These are phyloP conservation scores for Fusarium cyanostomum DNA, from an alignment of 2,329 filamentous ascomycete genomes.

Conservation along the genomic window DNA sequence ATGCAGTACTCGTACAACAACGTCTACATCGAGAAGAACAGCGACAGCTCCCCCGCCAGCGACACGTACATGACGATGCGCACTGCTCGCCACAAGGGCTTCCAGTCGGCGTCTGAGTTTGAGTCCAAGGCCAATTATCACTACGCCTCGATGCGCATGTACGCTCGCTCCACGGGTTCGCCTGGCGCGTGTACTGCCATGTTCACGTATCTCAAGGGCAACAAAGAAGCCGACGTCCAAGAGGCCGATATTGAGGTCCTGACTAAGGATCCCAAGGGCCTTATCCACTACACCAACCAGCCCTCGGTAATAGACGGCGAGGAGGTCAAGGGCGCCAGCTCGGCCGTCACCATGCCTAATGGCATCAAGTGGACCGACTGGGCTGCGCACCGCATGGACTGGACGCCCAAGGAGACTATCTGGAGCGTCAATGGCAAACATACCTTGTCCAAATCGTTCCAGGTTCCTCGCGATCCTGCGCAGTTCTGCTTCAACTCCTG, in stretches of 20 bases:
- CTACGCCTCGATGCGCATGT: conserved; percentile 55
- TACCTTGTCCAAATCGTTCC: conserved; percentile 61
- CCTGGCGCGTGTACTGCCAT: conserved; percentile 60
- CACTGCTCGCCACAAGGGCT: conserved; percentile 52
- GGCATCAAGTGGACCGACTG: conserved; percentile 60
- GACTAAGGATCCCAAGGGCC: conserved; percentile 53
- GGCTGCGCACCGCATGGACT: conserved; percentile 67
- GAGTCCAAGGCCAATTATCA: conserved; percentile 47
- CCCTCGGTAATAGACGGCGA: conserved; percentile 57
- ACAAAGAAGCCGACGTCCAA: conserved; percentile 51
- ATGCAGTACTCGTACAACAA: conserved; percentile 54
- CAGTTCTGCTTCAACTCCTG: conserved; percentile 66
- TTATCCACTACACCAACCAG: conserved; percentile 68
- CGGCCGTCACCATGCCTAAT: conserved; percentile 55
- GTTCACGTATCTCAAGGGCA: conserved; percentile 58
- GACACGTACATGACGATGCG: conserved; percentile 59
- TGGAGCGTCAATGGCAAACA: conserved; percentile 63
- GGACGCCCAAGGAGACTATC: conserved; percentile 61
- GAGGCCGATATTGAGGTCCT: conserved; percentile 63
- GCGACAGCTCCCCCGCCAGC: conserved; percentile 40
- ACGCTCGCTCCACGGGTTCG: conserved; percentile 56
- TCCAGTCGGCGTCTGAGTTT: conserved; percentile 59
- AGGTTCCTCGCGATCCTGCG: conserved; percentile 61
- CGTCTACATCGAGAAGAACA: conserved; percentile 56
- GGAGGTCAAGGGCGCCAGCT: conserved; percentile 55